These are phyloP conservation scores for Lecanosticta acicola DNA, from an alignment of 2,329 filamentous ascomycete genomes.

Conservation along the genomic window DNA sequence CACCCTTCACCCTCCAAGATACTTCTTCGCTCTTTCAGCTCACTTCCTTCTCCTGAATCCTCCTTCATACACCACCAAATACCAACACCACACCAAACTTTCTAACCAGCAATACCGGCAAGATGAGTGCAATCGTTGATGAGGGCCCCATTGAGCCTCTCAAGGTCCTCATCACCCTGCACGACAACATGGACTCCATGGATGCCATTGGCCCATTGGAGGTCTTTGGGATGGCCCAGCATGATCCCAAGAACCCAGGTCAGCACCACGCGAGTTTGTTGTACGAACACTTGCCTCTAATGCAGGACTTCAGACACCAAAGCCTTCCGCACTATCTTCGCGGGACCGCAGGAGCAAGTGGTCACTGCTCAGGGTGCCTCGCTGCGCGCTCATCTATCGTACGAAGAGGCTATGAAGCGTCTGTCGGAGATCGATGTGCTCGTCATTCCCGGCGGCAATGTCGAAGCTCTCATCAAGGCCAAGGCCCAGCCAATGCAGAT, in stretches of 20 bases:
- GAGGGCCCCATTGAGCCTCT: slow-evolving; percentile 42
- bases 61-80: slow-evolving; percentile 4
- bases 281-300: background rate
- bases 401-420: slow-evolving; percentile 68
- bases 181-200: slow-evolving; percentile 17
- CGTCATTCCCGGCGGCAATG: slow-evolving; percentile 68
- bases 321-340: slow-evolving; percentile 51
- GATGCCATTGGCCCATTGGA: slow-evolving; percentile 54
- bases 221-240: slow-evolving; percentile 50
- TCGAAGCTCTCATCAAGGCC: slow-evolving; percentile 58
- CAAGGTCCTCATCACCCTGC: slow-evolving; percentile 53
- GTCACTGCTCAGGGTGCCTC: slow-evolving; percentile 59
- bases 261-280: background rate
- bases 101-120: slow-evolving; percentile 27
- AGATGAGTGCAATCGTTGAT: slow-evolving; percentile 46
- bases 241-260: slow-evolving; percentile 49
- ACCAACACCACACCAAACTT: slow-evolving; percentile 1
- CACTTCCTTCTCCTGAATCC: slow-evolving; percentile 1
- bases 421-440: slow-evolving; percentile 74
- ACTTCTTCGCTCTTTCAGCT: background rate
- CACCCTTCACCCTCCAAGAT: too few relatives aligned
- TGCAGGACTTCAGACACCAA: slow-evolving; percentile 40
- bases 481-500: slow-evolving; percentile 63
- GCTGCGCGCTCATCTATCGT: slow-evolving; percentile 68
- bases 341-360: slow-evolving; percentile 43